Base-by-base conservation (phyloP, 805 yeast genomes). In the Lachancea cidri region DNA sequence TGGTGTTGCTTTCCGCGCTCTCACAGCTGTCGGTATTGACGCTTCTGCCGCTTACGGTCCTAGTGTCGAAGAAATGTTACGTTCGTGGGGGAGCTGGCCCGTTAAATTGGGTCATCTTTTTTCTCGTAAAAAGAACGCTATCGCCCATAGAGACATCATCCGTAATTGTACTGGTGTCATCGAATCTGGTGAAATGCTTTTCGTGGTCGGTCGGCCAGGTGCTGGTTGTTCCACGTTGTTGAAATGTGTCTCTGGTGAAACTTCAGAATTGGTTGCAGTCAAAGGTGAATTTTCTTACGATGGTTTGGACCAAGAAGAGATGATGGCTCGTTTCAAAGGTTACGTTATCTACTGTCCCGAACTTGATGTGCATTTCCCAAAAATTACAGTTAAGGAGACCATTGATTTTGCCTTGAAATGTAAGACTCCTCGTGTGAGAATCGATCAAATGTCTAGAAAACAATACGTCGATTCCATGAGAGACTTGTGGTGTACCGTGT, bases 161-260 rank as follows among this genome's bases (percentile, higher is more conserved):
- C 66, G 64, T 49, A 62, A 68, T 37, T 59, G 67, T 48, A 58
- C 66, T 29, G 75, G 73, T 60, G 64, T 70, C 30, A 64, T 65
- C 18, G 68, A 64, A 45, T 62, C 73, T 14, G 81, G 80, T 48
- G 76, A 73, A 50, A 71, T 75, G 76, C 62, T 73, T 39, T 65
- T 76, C 42, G 77, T 73, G 17, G 57, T 73, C 38, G 78, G 77
- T 50, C 69, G 73, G 58, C 83, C 84, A 2, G 83, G 83, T 54
- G 76, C 83, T 27, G 83, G 84, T 46, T 77, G 82, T 53, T 76
- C 83, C 3, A 72, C 82, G 4, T 58, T 77, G 29, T 57, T 78
- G 50, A 71, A 71, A 46, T 53, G 67, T 42, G 39, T 71, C 16
- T 58, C 76, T n/a, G 76, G 75, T 54, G 73, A 72, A 51, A 70